A percentile compares a stretch with the other conserved stretches of the same genome.
phyloP scores from a whole-genome alignment of 805 yeast species.

The Maudiozyma serrabonitensis region DNA sequence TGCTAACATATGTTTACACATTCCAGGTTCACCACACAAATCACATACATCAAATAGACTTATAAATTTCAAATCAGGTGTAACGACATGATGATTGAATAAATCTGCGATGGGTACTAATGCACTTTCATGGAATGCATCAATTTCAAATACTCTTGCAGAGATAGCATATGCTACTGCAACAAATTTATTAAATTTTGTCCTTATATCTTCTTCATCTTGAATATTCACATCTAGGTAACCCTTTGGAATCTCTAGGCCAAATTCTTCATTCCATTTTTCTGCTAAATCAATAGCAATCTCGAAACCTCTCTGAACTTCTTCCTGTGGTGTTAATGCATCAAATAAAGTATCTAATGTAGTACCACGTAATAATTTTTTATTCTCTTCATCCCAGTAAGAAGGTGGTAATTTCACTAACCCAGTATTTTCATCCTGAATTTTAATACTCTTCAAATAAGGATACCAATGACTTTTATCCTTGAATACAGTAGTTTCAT shows the following conservation, averaged over 20 bases:
- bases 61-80: slow-evolving; percentile 62
- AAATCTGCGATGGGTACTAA: slow-evolving; percentile 89
- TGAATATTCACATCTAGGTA: slow-evolving; percentile 21
- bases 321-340: slow-evolving; percentile 25
- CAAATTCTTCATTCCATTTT: slow-evolving; percentile 25
- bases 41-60: slow-evolving; percentile 43
- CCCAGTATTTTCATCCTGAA: slow-evolving; percentile 20
- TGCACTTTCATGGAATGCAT: slow-evolving; percentile 60
- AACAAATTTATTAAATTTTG: slow-evolving; percentile 41
- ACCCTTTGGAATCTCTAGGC: slow-evolving; percentile 23
- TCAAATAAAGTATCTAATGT: slow-evolving; percentile 50
- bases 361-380: slow-evolving; percentile 44
- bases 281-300: slow-evolving; percentile 30
- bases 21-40: slow-evolving; percentile 37
- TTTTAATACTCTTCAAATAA: slow-evolving; percentile 48
- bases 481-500: slow-evolving; percentile 48
- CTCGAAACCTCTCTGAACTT: slow-evolving; percentile 32
- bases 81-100: slow-evolving; percentile 58
- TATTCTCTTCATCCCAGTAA: slow-evolving; percentile 49
- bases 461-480: slow-evolving; percentile 72
- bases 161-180: slow-evolving; percentile 52
- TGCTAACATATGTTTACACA: slow-evolving; percentile 32
- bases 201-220: slow-evolving; percentile 11
- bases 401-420: slow-evolving; percentile 46
- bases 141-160: slow-evolving; percentile 75